phyloP scores from a whole-genome alignment of 2,329 filamentous ascomycete genomes.

The Xylariaceae sp. region DNA sequence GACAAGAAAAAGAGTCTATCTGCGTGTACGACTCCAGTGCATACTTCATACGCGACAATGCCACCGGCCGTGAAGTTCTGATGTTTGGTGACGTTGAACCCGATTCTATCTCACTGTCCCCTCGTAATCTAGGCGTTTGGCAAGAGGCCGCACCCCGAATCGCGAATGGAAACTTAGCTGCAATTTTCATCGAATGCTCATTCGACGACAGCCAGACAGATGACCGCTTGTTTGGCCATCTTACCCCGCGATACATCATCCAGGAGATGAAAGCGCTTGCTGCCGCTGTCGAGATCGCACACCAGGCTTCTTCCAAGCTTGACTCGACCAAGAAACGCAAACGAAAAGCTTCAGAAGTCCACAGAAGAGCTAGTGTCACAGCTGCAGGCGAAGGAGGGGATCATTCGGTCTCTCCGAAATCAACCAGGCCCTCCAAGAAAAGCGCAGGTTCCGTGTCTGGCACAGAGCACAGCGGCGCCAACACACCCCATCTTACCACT shows the following conservation, averaged over 20 bases:
- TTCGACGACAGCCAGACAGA: conserved; percentile 83
- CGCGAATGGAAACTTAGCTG: conserved; percentile 70
- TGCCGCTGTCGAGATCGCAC: conserved; percentile 66
- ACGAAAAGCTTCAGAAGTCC: conserved; percentile 51
- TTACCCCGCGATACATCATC: conserved; percentile 82
- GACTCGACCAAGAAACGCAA: conserved; percentile 69
- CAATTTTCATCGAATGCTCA: conserved; percentile 94
- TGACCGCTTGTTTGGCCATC: conserved; percentile 82
- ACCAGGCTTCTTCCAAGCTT: conserved; percentile 49
- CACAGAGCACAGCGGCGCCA: conserved; percentile 28
- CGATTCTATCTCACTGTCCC: conserved; percentile 80
- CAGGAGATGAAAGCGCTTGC: conserved; percentile 79
- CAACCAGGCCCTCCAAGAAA: conserved; percentile 41
- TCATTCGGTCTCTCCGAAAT: conserved; percentile 59
- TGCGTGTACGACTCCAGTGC: conserved; percentile 89
- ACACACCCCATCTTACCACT: conserved; percentile 53
- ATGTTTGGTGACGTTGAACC: conserved; percentile 97
- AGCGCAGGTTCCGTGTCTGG: conserved; percentile 22
- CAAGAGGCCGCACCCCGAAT: conserved; percentile 87
- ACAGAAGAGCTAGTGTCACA: conserved; percentile 22
- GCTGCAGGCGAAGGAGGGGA: conserved; percentile 42
- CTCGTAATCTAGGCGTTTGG: conserved; percentile 85
- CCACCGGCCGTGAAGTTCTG: conserved; percentile 76
- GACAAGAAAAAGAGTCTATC: conserved; percentile 51
- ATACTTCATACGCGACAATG: conserved; percentile 85